Evolutionary conservation across 768 basidiomycete species (phyloP).

Genomic region (Psilocybe cubensis): DNA sequence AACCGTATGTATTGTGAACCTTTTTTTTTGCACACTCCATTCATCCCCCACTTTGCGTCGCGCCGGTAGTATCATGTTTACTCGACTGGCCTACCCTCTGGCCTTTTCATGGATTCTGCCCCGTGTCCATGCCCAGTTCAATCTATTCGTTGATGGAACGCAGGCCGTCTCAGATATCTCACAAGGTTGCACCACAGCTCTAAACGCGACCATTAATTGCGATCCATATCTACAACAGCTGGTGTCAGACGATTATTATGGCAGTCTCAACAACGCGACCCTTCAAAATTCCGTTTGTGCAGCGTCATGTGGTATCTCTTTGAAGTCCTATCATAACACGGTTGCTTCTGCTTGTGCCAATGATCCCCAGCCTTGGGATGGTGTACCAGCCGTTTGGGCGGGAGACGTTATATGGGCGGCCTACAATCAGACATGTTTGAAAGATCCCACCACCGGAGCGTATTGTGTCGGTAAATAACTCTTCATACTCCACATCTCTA

Average conservation of each 20-base stretch:
- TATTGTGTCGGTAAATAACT: not conserved
- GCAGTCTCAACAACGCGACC: not conserved
- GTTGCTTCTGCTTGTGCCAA: not conserved
- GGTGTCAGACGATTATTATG: not conserved
- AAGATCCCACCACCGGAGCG: not conserved
- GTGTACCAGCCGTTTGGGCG: not conserved
- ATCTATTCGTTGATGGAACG: not conserved
- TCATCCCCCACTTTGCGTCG: not conserved
- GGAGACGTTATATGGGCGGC: not conserved
- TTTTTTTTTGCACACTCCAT: not conserved
- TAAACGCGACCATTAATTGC: not conserved
- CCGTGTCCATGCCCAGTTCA: not conserved
- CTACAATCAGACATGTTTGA: not conserved
- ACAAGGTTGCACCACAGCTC: not conserved
- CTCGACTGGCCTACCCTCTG: not conserved
- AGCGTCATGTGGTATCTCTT: not conserved
- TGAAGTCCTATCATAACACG: not conserved
- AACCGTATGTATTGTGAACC: too few species aligned
- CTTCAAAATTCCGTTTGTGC: not conserved
- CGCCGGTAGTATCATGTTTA: not conserved
- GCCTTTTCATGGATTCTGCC: not conserved
- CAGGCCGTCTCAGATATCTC: not conserved
- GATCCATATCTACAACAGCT: not conserved
- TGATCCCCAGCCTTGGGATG: not conserved
- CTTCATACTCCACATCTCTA: too few species aligned